Conservation (phyloP, 2,329 filamentous ascomycete species). For the Erysiphe neolycopersici region DNA sequence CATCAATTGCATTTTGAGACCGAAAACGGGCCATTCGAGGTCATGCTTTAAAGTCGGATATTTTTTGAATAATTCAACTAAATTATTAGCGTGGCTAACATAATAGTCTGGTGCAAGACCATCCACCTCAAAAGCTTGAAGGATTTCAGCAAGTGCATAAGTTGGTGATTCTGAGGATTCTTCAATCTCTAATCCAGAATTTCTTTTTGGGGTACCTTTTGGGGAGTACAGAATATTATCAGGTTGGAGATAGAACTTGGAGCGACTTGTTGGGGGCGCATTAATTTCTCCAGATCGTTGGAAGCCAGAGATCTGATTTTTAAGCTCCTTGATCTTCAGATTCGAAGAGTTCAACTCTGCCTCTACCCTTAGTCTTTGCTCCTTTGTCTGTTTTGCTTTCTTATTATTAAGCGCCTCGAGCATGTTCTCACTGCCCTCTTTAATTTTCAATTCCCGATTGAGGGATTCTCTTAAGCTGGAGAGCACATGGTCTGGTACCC, state of each 20-base stretch:
- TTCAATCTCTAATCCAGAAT: constrained; percentile 34
- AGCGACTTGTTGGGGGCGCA: constrained; percentile 22
- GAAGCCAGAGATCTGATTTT: constrained; percentile 30
- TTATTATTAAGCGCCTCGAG: constrained; percentile 83
- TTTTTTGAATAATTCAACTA: constrained; percentile 90
- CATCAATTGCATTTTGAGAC: constrained; percentile 81
- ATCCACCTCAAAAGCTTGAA: constrained; percentile 70
- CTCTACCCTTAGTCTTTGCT: constrained; percentile 54
- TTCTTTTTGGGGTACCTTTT: constrained; percentile 25
- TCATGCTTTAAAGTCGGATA: constrained; percentile 91
- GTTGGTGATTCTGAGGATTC: constrained; percentile 65
- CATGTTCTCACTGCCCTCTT: constrained; percentile 92
- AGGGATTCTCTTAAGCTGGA: constrained; percentile 56
- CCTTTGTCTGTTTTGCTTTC: constrained; percentile 84
- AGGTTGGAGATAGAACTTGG: constrained; percentile 20
- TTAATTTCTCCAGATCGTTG: constrained; percentile 23
- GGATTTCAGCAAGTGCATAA: constrained; percentile 65
- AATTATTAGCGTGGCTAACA: constrained; percentile 66
- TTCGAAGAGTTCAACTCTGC: constrained; percentile 80
- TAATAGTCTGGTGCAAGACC: constrained; percentile 87
- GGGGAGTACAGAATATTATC: constrained; percentile 26
- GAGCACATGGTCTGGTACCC: constrained; percentile 44
- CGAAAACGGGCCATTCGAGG: constrained; percentile 85
- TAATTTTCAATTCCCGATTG: constrained; percentile 92
- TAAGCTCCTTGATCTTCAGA: constrained; percentile 34